These are phyloP conservation scores for Boletellus ananas DNA, from an alignment of 768 basidiomycete species.

Conservation along the genomic window DNA sequence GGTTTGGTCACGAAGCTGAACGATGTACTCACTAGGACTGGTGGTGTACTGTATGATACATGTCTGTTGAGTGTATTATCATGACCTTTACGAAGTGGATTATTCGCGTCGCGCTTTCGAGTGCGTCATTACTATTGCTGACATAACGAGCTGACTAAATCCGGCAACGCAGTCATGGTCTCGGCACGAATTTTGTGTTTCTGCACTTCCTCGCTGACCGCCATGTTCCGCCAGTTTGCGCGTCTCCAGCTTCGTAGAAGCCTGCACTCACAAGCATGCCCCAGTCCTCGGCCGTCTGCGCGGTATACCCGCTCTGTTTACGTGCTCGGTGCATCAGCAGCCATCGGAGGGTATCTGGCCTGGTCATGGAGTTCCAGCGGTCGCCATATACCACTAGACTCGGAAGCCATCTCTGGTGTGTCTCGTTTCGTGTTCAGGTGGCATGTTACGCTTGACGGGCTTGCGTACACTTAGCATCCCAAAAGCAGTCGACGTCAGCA, in stretches of 20 bases:
- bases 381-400: constrained; percentile 48
- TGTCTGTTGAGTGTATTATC: constrained; percentile 5
- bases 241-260: constrained; percentile 51
- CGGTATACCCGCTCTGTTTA: constrained; percentile 30
- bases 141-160: constrained; percentile 26
- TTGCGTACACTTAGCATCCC: constrained; percentile 11
- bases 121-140: constrained; percentile 3
- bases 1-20: constrained; percentile 4
- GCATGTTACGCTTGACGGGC: background rate
- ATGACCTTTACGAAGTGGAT: constrained; percentile 1
- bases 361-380: constrained; percentile 44
- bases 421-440: background rate
- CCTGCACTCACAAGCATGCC: constrained; percentile 42
- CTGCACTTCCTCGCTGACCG: constrained; percentile 7
- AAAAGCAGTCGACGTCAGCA: constrained; percentile 10
- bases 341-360: constrained; percentile 44
- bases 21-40: constrained; percentile 6
- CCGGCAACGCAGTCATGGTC: background rate
- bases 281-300: constrained; percentile 18
- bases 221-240: constrained; percentile 54
- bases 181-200: constrained; percentile 23
- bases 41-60: constrained; percentile 20
- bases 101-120: too few species aligned
- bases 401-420: constrained; percentile 30
- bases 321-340: constrained; percentile 43